phyloP scores from a whole-genome alignment of 805 yeast species.

The Cyberlindnera veronae region DNA sequence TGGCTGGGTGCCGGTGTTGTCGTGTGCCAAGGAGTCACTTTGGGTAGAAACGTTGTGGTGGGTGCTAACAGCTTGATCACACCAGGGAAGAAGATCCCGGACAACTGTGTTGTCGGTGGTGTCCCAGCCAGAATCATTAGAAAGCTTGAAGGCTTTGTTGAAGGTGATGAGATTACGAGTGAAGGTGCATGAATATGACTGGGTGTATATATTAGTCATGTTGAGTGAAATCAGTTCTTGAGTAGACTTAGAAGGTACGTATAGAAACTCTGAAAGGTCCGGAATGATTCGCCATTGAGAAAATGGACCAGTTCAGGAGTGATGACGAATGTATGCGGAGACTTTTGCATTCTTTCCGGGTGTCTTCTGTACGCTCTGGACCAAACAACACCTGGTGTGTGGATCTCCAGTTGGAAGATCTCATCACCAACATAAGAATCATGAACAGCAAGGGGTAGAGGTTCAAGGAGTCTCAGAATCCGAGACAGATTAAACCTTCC shows the following conservation, averaged over 20 bases:
- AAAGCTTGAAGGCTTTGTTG: constrained; percentile 21
- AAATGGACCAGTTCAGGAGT: constrained; percentile 15
- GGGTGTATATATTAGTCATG: constrained; percentile 8
- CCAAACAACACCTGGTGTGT: constrained; percentile 24
- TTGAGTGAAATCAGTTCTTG: not conserved
- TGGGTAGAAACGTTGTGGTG: constrained; percentile 58
- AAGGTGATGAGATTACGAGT: too few relatives aligned
- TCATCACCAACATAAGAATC: not conserved
- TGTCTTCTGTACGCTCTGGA: constrained; percentile 25
- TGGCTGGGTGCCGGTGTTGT: constrained; percentile 62
- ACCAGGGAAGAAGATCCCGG: constrained; percentile 45
- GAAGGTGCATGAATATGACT: too few relatives aligned
- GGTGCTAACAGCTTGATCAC: constrained; percentile 70
- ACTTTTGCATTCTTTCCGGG: constrained; percentile 4
- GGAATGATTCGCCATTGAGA: constrained; percentile 15
- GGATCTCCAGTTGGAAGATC: not conserved
- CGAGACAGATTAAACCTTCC: constrained; percentile 12
- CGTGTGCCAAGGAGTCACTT: constrained; percentile 61
- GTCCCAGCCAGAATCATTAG: constrained; percentile 52
- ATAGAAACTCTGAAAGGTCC: constrained; percentile 24
- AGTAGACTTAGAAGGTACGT: constrained; percentile 11
- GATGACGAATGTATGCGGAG: constrained; percentile 13
- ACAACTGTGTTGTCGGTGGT: constrained; percentile 57
- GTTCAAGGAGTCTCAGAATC: constrained; percentile 1
- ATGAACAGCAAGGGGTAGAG: not conserved